Conservation (phyloP, 2,329 filamentous ascomycete species). For the Rhytidhysteron rufulum region DNA sequence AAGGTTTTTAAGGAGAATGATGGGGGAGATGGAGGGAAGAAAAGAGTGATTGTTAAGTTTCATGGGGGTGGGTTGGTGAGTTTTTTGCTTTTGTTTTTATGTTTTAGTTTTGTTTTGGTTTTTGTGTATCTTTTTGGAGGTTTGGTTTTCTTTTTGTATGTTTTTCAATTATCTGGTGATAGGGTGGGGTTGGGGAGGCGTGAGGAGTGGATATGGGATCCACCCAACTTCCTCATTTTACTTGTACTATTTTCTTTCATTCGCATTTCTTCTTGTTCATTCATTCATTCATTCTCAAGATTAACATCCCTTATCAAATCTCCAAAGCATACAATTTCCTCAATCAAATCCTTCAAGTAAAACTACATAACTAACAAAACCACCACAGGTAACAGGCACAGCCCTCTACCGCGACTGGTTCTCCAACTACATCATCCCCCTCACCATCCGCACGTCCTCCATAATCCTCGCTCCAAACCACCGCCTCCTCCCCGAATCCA, state of each 20-base stretch:
- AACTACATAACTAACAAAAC: slow-evolving; percentile 1
- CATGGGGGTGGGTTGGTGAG: slow-evolving; percentile 45
- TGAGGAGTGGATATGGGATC: too few species aligned
- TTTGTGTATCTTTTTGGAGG: too few species aligned
- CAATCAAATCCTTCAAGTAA: too few species aligned
- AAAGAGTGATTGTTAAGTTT: slow-evolving; percentile 41
- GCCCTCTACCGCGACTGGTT: slow-evolving; percentile 27
- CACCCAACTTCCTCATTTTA: too few species aligned
- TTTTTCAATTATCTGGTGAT: too few species aligned
- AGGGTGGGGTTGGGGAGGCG: too few species aligned
- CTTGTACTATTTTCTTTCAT: too few species aligned
- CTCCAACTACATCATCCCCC: slow-evolving; percentile 32
- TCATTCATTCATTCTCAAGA: background rate
- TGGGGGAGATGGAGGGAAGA: slow-evolving; percentile 31
- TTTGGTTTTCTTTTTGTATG: too few species aligned
- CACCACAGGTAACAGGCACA: slow-evolving; percentile 19
- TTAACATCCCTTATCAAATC: background rate
- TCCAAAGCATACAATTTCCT: too few species aligned
- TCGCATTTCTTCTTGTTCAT: too few species aligned
- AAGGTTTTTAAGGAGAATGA: slow-evolving; percentile 28
- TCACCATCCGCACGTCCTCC: slow-evolving; percentile 38
- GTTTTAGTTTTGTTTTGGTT: too few species aligned
- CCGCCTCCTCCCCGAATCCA: slow-evolving; percentile 50
- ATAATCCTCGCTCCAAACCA: slow-evolving; percentile 49
- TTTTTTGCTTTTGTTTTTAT: too few species aligned